Conservation (phyloP, 1,284 basidiomycete species). For the Fomitopsis schrenkii region DNA sequence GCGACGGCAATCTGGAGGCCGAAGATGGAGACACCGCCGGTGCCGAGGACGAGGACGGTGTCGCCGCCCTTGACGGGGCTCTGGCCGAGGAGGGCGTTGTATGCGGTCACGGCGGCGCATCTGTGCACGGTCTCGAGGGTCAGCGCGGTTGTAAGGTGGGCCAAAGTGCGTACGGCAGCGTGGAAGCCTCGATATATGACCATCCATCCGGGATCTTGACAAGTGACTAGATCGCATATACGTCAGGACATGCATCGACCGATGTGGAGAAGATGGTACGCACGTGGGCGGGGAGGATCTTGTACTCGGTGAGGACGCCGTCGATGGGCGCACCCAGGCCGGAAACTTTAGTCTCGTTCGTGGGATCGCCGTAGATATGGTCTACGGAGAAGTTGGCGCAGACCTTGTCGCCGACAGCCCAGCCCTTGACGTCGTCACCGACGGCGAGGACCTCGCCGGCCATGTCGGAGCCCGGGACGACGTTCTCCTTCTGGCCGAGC, state of each 20-base stretch:
- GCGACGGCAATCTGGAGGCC: conserved; percentile 36
- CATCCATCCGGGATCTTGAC: conserved; percentile 31
- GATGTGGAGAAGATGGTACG: not conserved
- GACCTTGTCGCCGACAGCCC: conserved; percentile 50
- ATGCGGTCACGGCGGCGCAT: conserved; percentile 35
- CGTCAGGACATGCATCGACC: not conserved
- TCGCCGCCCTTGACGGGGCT: conserved; percentile 25
- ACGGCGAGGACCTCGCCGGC: conserved; percentile 57
- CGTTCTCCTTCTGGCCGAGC: conserved; percentile 24
- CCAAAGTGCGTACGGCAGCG: conserved; percentile 11
- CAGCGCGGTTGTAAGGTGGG: no score
- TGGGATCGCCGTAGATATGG: conserved; percentile 16
- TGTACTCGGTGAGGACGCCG: conserved; percentile 56
- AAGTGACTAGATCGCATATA: conserved; percentile 9
- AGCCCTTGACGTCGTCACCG: conserved; percentile 41
- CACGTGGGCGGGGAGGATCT: conserved; percentile 18
- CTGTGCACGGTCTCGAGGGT: not conserved
- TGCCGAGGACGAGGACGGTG: conserved; percentile 35
- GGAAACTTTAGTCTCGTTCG: conserved; percentile 22
- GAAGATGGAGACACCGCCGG: conserved; percentile 34
- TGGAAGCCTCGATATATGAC: conserved; percentile 30
- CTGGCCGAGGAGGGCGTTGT: conserved; percentile 33
- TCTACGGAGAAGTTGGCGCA: conserved; percentile 24
- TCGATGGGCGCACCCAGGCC: conserved; percentile 46
- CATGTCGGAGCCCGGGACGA: conserved; percentile 57